Conservation (phyloP, 768 basidiomycete genomes). For the Rubroboletus pulcherrimus region DNA sequence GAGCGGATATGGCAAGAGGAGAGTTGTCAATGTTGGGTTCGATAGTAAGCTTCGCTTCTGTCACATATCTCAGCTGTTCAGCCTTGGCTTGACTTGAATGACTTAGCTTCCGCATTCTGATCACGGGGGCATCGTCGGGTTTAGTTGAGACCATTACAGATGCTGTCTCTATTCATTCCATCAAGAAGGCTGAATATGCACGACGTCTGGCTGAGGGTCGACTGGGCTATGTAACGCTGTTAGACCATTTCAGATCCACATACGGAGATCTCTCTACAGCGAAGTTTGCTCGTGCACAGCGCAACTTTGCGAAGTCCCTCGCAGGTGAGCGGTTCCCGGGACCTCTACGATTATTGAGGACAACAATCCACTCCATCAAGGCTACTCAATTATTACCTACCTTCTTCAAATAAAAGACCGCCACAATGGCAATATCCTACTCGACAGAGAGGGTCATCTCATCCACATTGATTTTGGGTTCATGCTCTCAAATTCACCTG, state of each 20-base stretch:
- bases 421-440: conserved; percentile 96
- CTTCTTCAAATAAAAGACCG: conserved; percentile 97
- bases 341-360: neutral
- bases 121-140: conserved; percentile 90
- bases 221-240: conserved; percentile 80
- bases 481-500: conserved; percentile 95
- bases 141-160: conserved; percentile 98
- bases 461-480: conserved; percentile 99
- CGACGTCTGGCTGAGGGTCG: conserved; percentile 76
- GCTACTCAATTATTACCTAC: conserved; percentile 95
- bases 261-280: conserved; percentile 88
- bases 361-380: conserved; percentile 33
- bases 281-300: conserved; percentile 85
- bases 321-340: conserved; percentile 48
- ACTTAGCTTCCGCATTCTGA: conserved; percentile 88
- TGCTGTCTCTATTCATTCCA: conserved; percentile 96
- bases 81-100: neutral
- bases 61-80: neutral
- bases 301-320: conserved; percentile 90
- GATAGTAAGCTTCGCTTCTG: conserved; percentile 61
- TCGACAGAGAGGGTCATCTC: conserved; percentile 92
- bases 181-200: conserved; percentile 98
- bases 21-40: conserved; percentile 87
- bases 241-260: conserved; percentile 89
- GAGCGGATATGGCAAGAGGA: conserved; percentile 95